phyloP scores from a whole-genome alignment of 306 rosid species.

The Mimosa pudica region DNA sequence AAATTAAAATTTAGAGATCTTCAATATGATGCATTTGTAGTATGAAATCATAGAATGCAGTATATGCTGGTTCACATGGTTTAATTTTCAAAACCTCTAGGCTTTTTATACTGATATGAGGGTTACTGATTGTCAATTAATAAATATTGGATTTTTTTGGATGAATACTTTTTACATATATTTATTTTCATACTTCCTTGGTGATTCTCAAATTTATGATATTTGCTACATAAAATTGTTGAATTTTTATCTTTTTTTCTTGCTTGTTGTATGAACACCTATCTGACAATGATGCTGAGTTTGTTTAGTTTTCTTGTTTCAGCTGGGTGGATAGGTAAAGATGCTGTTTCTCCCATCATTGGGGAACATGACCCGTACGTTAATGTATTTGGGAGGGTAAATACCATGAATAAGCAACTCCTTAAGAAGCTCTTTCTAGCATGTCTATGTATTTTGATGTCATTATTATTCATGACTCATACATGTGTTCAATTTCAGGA shows the following conservation, averaged over 20 bases:
- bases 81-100: slow-evolving; percentile 1
- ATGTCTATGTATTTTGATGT: slow-evolving; percentile 16
- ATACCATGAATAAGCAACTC: slow-evolving; percentile 39
- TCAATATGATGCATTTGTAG: background rate
- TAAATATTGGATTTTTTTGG: slow-evolving; percentile 1
- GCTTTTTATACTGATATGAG: background rate
- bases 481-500: slow-evolving; percentile 59
- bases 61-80: background rate
- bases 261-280: slow-evolving; percentile 31
- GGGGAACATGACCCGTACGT: slow-evolving; percentile 88
- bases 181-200: background rate
- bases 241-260: slow-evolving; percentile 6
- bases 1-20: background rate
- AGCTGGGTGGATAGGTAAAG: slow-evolving; percentile 99
- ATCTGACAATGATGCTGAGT: slow-evolving; percentile 30
- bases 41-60: slow-evolving; percentile 3
- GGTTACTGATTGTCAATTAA: slow-evolving; percentile 6
- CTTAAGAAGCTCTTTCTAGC: background rate
- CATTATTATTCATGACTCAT: slow-evolving; percentile 22
- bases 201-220: slow-evolving; percentile 22
- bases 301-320: slow-evolving; percentile 45
- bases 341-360: slow-evolving; percentile 84
- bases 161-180: background rate
- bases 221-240: background rate
- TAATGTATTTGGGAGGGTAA: slow-evolving; percentile 80